Base-by-base conservation (phyloP, 2,329 filamentous ascomycete genomes). In the Trichoderma hamatum region DNA sequence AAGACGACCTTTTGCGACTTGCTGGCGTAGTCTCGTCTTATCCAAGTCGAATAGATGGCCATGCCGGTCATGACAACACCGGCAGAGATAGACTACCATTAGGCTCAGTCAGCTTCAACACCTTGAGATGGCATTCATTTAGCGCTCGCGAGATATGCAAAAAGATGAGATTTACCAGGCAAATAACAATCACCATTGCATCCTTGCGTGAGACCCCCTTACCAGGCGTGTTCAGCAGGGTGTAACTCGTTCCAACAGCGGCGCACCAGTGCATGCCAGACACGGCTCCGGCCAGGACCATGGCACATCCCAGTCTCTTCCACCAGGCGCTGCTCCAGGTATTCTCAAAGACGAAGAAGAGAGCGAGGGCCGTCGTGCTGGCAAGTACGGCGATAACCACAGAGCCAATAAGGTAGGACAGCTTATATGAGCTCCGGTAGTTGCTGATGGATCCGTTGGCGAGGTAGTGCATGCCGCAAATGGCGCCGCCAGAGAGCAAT, bases 401-500 rank as follows among this genome's bases (percentile, higher is more conserved):
- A 4, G 93, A 87, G 2, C 90, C 91, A 5, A 90, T 80, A 11
- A 96, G 84, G 74, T 89, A 88, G 26, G 80, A 80, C 16, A 81
- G 75, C 6, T 80, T 77, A 73, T 94, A 93, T 13, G 82, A 79
- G 74, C 91, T 89, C 10, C 76, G 79, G 76, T 95, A 96, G 77
- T 96, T 95, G 39, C 85, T 84, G 70, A 94, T 93, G 55, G 92
- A 92, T 28, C 90, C 86, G 76, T 96, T 93, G 21, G 92, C 92
- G 21, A 95, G 82, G 75, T 95, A 96, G 78, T 96, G 92, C 92
- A 96, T 95, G 46, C 90, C 91, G 69, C 90, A 92, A 61, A 95
- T 90, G 36, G 92, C 89, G 2, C 88, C 83, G n/a, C 93, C 93
- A 1, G 91, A 90, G 51, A 94, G 82, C 0, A 87, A 76, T 3